Evolutionary conservation across 2,329 filamentous ascomycete genomes (phyloP).

Genomic region (Mycosphaerelloides madeirae): DNA sequence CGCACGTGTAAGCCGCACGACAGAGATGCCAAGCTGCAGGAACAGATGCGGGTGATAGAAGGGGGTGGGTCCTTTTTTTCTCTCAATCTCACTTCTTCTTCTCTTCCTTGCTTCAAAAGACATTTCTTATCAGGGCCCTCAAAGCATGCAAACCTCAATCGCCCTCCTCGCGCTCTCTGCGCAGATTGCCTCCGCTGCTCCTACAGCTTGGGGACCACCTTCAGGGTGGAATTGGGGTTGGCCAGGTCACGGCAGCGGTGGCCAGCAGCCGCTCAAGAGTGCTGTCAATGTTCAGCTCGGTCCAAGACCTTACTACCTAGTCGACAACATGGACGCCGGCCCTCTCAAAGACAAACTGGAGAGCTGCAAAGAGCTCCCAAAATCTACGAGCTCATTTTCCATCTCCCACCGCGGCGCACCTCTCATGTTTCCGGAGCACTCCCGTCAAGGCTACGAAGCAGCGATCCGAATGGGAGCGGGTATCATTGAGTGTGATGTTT

Average conservation of each 20-base stretch:
- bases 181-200: too few species aligned
- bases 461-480: conserved; percentile 65
- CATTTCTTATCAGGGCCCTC: too few species aligned
- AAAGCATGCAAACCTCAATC: too few species aligned
- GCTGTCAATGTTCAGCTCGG: conserved; percentile 51
- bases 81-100: too few species aligned
- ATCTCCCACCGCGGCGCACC: conserved; percentile 60
- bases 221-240: too few species aligned
- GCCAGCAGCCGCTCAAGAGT: neutral
- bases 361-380: conserved; percentile 53
- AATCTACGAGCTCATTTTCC: conserved; percentile 52
- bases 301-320: conserved; percentile 60
- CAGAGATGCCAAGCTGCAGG: too few species aligned
- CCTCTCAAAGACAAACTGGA: conserved; percentile 57
- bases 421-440: conserved; percentile 62
- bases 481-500: conserved; percentile 63
- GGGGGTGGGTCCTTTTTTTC: too few species aligned
- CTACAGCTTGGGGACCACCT: too few species aligned
- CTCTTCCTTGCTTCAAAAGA: too few species aligned
- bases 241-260: neutral
- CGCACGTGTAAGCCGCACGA: too few species aligned
- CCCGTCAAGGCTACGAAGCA: conserved; percentile 54
- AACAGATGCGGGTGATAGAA: too few species aligned
- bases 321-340: conserved; percentile 58
- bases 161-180: too few species aligned